Evolutionary conservation across 345 rosid species (phyloP), one percentile per base, ranked within the genome.

Genomic region (Zanthoxylum bungeanum): DNA sequence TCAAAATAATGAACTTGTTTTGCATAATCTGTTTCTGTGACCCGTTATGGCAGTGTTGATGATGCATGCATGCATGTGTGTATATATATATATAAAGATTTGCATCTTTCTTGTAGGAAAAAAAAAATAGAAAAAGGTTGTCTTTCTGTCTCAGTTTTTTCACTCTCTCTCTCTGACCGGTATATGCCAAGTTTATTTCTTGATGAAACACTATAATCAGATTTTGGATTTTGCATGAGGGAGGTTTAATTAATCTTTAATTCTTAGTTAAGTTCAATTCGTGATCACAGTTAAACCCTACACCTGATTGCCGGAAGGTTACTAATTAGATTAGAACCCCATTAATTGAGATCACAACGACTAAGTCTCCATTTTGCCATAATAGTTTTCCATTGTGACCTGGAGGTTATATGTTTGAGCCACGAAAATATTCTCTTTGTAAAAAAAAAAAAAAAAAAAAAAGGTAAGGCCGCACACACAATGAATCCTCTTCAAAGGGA

Each of bases 11-110:
- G 28, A 56, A 25, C 9, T 69, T 4, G 27, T 56, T 27, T 27
- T 27, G 24, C 37, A 28, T 40, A 37, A 5, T 30, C 39, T 64
- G 2, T 59, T 77, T 47, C 6, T 37, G 11, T 33, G 53, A 9
- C n/a, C n/a, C n/a, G n/a, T n/a, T n/a, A n/a, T n/a, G 75, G 78
- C 93, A 93, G 98, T 4, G 75, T 85, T 22, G 89, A 91, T 68
- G 77, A 83, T 66, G 88, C 78, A 49, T 94, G n/a, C n/a, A n/a
- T n/a, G n/a, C n/a, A n/a, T n/a, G n/a, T n/a, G n/a, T n/a, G n/a
- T n/a, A n/a, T n/a, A n/a, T n/a, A n/a, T 14, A 22, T 51, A 51
- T 36, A 55, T 3, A 5, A 5, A 3, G 12, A 5, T 55, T 25
- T 55, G 0, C 19, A 24, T 55, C 14, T 12, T 44, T 44, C 49